These are phyloP conservation scores for Debaryomyces hansenii DNA, from an alignment of 805 yeast genomes.

Conservation along the genomic window DNA sequence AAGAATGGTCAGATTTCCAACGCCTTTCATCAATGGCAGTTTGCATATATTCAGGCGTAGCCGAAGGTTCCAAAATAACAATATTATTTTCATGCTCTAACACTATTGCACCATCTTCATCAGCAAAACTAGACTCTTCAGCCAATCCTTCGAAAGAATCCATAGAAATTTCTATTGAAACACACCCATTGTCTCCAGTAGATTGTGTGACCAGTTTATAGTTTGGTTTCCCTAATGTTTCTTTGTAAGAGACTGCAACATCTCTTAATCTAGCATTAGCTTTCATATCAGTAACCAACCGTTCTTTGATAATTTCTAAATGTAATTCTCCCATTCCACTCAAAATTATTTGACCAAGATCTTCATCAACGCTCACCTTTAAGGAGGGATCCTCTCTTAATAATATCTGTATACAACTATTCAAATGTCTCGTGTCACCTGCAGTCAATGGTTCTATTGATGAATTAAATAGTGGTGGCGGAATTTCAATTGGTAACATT, in stretches of 20 bases:
- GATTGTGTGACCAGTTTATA: slow-evolving; percentile 15
- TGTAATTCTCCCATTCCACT: slow-evolving; percentile 98
- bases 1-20: slow-evolving; percentile 50
- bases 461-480: slow-evolving; percentile 91
- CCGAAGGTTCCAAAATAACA: slow-evolving; percentile 32
- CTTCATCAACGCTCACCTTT: slow-evolving; percentile 70
- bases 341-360: slow-evolving; percentile 81
- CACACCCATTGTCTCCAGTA: slow-evolving; percentile 17
- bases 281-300: slow-evolving; percentile 77
- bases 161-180: slow-evolving; percentile 25
- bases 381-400: slow-evolving; percentile 92
- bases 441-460: slow-evolving; percentile 79
- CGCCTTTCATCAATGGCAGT: slow-evolving; percentile 30
- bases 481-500: slow-evolving; percentile 76
- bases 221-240: slow-evolving; percentile 43
- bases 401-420: slow-evolving; percentile 62
- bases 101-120: slow-evolving; percentile 39
- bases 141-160: slow-evolving; percentile 41
- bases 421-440: slow-evolving; percentile 76
- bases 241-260: slow-evolving; percentile 88
- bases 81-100: slow-evolving; percentile 51
- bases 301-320: slow-evolving; percentile 80
- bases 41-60: slow-evolving; percentile 26
- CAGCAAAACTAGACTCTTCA: slow-evolving; percentile 28
- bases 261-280: slow-evolving; percentile 80